phyloP scores from a whole-genome alignment of 164 flowering plant genomes.

The Tinospora cordifolia region DNA sequence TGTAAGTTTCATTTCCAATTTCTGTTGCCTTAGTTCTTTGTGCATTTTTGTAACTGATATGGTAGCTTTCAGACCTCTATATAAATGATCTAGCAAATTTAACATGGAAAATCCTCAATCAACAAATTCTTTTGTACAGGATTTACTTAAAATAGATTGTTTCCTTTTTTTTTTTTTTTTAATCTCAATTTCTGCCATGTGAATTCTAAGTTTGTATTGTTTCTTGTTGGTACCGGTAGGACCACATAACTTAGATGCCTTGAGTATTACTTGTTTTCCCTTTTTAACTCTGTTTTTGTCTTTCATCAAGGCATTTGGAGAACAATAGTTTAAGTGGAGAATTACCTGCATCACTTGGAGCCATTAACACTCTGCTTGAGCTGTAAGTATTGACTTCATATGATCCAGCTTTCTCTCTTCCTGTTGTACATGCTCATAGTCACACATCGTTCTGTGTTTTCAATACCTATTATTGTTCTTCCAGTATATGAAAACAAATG shows the following conservation, averaged over 20 bases:
- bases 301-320: slow-evolving; percentile 55
- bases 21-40: neutral
- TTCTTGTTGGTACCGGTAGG: neutral
- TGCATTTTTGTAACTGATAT: neutral
- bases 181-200: neutral
- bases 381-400: slow-evolving; percentile 44
- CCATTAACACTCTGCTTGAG: slow-evolving; percentile 39
- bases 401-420: neutral
- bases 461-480: neutral
- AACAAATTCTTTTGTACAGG: neutral
- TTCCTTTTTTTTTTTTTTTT: neutral
- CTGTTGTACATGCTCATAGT: neutral
- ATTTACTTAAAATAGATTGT: neutral
- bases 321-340: slow-evolving; percentile 56
- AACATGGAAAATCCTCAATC: neutral
- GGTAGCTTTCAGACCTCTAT: neutral
- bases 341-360: slow-evolving; percentile 54
- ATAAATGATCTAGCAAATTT: neutral
- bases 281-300: slow-evolving; percentile 7
- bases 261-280: neutral
- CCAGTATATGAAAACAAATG: neutral
- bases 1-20: slow-evolving; percentile 45
- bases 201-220: neutral
- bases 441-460: neutral
- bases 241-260: neutral